Conservation (phyloP, 495 filamentous ascomycete genomes). For the Thozetella sp. region DNA sequence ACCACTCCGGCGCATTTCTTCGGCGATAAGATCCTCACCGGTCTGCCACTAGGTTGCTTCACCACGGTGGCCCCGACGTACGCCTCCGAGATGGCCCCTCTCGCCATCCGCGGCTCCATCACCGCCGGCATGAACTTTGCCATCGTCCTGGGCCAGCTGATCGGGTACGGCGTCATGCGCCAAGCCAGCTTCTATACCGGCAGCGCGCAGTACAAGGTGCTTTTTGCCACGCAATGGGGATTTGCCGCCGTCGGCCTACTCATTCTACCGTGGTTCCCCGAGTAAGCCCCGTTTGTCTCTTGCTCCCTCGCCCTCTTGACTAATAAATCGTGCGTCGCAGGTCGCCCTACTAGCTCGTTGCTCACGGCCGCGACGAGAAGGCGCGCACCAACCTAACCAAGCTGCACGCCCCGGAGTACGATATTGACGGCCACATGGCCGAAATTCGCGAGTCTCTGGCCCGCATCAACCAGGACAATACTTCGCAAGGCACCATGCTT, state of each 20-base stretch:
- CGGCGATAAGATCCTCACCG: neutral
- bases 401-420: neutral
- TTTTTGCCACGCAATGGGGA: neutral
- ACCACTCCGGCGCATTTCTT: neutral
- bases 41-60: neutral
- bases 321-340: neutral
- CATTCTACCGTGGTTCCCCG: neutral
- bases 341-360: neutral
- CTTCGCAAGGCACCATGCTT: neutral
- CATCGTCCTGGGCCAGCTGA: conserved; percentile 1
- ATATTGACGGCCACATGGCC: conserved; percentile 1
- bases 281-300: neutral
- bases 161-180: neutral
- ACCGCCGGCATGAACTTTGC: conserved; percentile 2
- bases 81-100: neutral
- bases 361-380: neutral
- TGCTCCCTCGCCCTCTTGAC: neutral
- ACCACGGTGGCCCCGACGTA: neutral
- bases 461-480: conserved; percentile 1
- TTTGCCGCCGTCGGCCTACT: neutral
- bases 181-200: conserved; percentile 1
- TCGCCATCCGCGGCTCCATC: neutral
- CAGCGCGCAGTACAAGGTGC: neutral
- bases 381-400: neutral
- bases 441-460: neutral